phyloP scores from a whole-genome alignment of 1,284 basidiomycete genomes.

The Ganoderma meredithae region DNA sequence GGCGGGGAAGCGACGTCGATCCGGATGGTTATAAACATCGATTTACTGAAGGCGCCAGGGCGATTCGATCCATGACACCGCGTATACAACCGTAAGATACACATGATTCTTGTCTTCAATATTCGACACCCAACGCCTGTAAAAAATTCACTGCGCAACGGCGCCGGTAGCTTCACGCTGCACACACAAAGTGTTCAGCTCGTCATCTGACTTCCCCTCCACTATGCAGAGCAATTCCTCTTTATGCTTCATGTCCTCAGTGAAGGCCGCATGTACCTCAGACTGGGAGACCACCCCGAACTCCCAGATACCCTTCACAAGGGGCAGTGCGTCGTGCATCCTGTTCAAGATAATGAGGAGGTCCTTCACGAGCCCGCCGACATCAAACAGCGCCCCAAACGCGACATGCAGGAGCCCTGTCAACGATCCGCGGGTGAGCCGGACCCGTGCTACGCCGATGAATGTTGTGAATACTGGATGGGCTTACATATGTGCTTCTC shows the following conservation, averaged over 20 bases:
- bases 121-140: neutral
- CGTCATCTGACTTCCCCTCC: constrained; percentile 1
- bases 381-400: neutral
- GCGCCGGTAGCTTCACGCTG: neutral
- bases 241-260: neutral
- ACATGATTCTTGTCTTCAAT: neutral
- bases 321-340: neutral
- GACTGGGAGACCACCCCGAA: neutral
- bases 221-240: neutral
- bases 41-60: no score
- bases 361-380: neutral
- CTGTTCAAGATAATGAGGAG: constrained; percentile 3
- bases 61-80: no score
- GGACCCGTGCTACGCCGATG: no score
- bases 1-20: no score
- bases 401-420: constrained; percentile 6
- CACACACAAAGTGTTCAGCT: neutral
- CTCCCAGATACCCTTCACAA: constrained; percentile 5
- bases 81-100: no score
- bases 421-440: neutral
- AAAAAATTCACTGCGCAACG: neutral
- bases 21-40: no score
- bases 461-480: neutral
- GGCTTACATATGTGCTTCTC: constrained; percentile 37
- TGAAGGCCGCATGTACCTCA: neutral